phyloP scores from a whole-genome alignment of 1,139 yeast genomes.

The Pneumocystis jirovecii region DNA sequence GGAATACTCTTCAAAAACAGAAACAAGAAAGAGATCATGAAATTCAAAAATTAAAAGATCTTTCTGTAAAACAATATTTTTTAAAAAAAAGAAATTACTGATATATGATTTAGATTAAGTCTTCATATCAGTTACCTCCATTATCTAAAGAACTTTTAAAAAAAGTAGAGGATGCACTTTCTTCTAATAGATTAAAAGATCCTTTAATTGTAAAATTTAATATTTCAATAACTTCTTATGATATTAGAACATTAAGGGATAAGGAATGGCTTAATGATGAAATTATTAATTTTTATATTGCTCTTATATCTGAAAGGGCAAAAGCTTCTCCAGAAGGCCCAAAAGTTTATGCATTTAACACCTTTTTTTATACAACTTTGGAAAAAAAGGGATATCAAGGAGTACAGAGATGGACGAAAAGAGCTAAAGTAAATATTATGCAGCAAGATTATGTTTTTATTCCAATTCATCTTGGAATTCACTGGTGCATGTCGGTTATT shows the following conservation, averaged over 20 bases:
- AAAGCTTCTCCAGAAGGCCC: slow-evolving; percentile 21
- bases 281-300: slow-evolving; percentile 68
- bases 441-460: slow-evolving; percentile 52
- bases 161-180: not conserved
- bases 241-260: slow-evolving; percentile 54
- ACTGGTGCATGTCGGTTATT: slow-evolving; percentile 83
- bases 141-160: not conserved
- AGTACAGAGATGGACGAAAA: slow-evolving; percentile 79
- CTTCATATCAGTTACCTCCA: not conserved
- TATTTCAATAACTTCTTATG: slow-evolving; percentile 51
- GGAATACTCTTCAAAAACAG: not conserved
- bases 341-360: slow-evolving; percentile 56
- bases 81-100: not conserved
- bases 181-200: not conserved
- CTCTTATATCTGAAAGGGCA: slow-evolving; percentile 37
- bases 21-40: not conserved
- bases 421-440: slow-evolving; percentile 57
- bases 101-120: not conserved
- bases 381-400: slow-evolving; percentile 55
- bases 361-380: slow-evolving; percentile 49
- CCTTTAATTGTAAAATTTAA: slow-evolving; percentile 30
- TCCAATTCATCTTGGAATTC: slow-evolving; percentile 74
- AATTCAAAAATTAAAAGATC: not conserved
- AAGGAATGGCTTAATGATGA: slow-evolving; percentile 83
- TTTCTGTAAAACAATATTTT: not conserved